Evolutionary conservation across 345 rosid genomes (phyloP).

Genomic region (Gossypium turneri): DNA sequence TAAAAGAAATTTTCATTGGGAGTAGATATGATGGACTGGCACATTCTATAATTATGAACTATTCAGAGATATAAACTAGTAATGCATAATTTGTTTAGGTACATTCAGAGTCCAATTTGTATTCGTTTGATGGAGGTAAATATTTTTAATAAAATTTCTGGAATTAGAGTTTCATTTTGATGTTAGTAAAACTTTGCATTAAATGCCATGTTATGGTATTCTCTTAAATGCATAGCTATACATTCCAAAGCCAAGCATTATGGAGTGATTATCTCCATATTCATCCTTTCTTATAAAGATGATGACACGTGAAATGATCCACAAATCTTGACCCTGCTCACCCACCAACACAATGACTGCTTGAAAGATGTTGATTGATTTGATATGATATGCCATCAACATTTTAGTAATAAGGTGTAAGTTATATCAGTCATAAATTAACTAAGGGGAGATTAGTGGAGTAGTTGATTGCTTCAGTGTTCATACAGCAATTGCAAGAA

Average conservation of each 20-base stretch:
- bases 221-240: not conserved
- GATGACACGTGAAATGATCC: not conserved
- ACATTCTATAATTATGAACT: not conserved
- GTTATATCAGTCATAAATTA: not conserved
- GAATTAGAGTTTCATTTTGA: not conserved
- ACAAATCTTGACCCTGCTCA: not conserved
- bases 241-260: not conserved
- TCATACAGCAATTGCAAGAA: not conserved
- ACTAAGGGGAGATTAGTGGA: not conserved
- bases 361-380: conserved; percentile 9
- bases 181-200: not conserved
- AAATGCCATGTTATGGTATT: not conserved
- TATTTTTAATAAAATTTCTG: not conserved
- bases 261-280: conserved; percentile 10
- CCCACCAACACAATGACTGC: not conserved
- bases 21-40: not conserved
- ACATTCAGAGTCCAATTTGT: not conserved
- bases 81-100: not conserved
- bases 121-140: not conserved
- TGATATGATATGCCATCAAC: conserved; percentile 6
- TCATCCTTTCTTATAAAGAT: not conserved
- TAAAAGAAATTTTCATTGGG: not conserved
- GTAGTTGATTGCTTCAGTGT: not conserved
- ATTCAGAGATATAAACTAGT: not conserved
- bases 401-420: not conserved